These are phyloP conservation scores for Globisporangium lucens DNA, from an alignment of 352 stramenopile genomes.

Conservation along the genomic window DNA sequence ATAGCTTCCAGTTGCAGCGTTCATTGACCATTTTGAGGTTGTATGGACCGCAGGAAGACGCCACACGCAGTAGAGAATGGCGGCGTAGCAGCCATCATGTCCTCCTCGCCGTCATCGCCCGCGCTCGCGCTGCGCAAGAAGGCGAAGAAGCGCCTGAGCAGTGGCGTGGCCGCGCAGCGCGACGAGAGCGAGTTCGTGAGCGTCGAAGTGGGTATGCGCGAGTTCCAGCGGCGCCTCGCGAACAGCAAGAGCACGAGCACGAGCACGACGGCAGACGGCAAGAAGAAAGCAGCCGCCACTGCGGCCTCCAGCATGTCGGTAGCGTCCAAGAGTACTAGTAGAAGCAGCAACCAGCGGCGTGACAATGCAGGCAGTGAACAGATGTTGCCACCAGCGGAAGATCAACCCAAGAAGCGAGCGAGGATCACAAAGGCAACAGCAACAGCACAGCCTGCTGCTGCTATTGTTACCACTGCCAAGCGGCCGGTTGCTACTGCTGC, in stretches of 20 bases:
- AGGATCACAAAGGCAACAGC: not conserved
- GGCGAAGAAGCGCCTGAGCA: conserved; percentile 27
- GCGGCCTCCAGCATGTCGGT: not conserved
- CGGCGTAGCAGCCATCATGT: not conserved
- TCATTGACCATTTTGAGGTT: conserved; percentile 3
- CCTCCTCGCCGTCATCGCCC: conserved; percentile 5
- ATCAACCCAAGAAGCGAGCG: conserved; percentile 13
- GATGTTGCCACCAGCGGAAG: not conserved
- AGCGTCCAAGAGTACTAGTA: not conserved
- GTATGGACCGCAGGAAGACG: conserved; percentile 32
- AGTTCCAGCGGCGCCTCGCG: conserved; percentile 57
- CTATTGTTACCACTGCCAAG: not conserved
- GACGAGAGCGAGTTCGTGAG: conserved; percentile 73
- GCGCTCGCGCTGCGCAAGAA: conserved; percentile 18
- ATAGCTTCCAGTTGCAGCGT: not conserved
- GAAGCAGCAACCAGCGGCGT: conserved; percentile 4
- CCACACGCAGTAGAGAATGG: conserved; percentile 11
- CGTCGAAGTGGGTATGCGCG: conserved; percentile 68
- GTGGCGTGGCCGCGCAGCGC: not conserved
- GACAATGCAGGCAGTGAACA: too few species aligned
- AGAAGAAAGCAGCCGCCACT: conserved; percentile 3
- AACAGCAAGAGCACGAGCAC: conserved; percentile 11
- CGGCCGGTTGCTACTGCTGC: not conserved
- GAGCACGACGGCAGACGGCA: not conserved
- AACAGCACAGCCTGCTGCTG: not conserved